These are phyloP conservation scores for Solanum arcanum DNA, from an alignment of 257 asterid species.

Conservation along the genomic window DNA sequence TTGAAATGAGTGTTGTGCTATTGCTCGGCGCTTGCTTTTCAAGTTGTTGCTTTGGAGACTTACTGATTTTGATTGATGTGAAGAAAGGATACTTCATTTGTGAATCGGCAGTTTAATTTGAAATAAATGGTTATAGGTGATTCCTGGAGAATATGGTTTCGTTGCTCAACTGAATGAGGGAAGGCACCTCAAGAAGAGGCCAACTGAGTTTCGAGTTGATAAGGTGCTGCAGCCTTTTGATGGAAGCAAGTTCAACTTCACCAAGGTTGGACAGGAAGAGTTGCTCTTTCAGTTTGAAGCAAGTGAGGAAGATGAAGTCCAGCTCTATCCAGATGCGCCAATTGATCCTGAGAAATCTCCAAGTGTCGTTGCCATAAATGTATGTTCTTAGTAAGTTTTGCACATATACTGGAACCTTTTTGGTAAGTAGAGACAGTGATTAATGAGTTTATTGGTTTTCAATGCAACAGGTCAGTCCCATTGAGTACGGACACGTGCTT, in stretches of 20 bases:
- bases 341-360: conserved; percentile 53
- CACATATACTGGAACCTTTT: background rate
- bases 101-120: background rate
- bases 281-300: conserved; percentile 80
- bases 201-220: conserved; percentile 90
- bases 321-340: conserved; percentile 56
- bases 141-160: conserved; percentile 83
- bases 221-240: conserved; percentile 90
- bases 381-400: conserved; percentile 10
- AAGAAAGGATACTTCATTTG: background rate
- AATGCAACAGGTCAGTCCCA: conserved; percentile 84
- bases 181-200: conserved; percentile 97
- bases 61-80: background rate
- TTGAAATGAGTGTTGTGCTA: background rate
- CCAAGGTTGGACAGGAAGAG: conserved; percentile 93
- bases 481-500: conserved; percentile 90
- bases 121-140: conserved; percentile 34
- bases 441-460: background rate
- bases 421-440: background rate
- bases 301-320: conserved; percentile 42
- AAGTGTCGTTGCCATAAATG: conserved; percentile 81
- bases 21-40: background rate
- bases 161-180: conserved; percentile 94
- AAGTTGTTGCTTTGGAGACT: background rate
- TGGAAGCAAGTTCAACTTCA: conserved; percentile 85